Evolutionary conservation across 176 grass and related monocot genomes (phyloP), one percentile per base, ranked within the genome.

Genomic region (Paspalum vaginatum): DNA sequence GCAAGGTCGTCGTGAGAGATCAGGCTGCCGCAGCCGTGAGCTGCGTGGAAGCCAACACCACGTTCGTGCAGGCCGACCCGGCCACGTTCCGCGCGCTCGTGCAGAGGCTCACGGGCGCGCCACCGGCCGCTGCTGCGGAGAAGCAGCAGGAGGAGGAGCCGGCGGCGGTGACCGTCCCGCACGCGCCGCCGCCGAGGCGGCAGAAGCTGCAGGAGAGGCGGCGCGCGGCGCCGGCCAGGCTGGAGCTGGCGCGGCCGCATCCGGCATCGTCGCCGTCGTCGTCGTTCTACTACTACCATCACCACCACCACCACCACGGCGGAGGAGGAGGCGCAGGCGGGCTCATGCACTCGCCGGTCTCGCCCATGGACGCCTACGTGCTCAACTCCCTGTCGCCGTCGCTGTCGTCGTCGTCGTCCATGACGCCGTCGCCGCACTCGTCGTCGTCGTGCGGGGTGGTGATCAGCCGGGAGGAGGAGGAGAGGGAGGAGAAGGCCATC

Each of bases 121-220:
- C 85, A 0, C 11, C 57, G 24, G 55, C 55, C 11, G n/a, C 42
- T 8, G 32, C 32, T 32, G 22, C 46, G 8, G 43, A 26, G 24
- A 62, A 55, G 51, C 17, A 4, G 11, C 12, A 32, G 13, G 12
- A 40, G 7, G 15, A 16, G 47, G 8, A 11, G 52, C 14, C 18
- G 15, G 25, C 1, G 46, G 20, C 2, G 11, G 5, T 39, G 18
- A 66, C 79, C 13, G 44, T 88, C 2, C 54, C 14, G 11, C 54
- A 51, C 2, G 44, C 45, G 22, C 74, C 43, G 37, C 14, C 50
- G 45, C 18, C 18, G 64, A 88, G 91, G 85, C 61, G 90, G 64
- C 85, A 86, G 50, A 95, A 95, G 90, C 90, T 96, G 79, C 85
- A 93, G 79, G 93, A 89, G 79, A 79, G 90, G 84, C 69, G 90